Base-by-base conservation (phyloP, 306 rosid species). In the Albizia julibrissin region DNA sequence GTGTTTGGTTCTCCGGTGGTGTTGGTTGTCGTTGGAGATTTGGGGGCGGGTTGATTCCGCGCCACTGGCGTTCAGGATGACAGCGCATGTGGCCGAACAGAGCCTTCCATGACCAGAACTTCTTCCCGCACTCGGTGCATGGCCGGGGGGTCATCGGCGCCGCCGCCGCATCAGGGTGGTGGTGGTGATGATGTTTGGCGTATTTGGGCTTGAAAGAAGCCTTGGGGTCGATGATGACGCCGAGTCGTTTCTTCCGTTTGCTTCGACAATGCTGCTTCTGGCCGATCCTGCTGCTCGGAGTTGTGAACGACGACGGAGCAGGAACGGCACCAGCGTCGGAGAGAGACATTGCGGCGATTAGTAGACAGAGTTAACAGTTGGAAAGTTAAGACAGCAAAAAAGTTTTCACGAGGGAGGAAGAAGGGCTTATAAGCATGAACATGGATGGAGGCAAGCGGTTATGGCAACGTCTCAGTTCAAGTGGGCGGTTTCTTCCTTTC, bases 41-140 rank as follows among this genome's bases (percentile, higher is more conserved):
- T 0, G 83, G 72, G 0, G 97, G 98, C 2, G 98, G 97, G 27
- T 87, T 87, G 6, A 94, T 94, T 0, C 98, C 98, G 0, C 97
- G 88, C 98, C 98, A 94, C 18, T 84, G 84, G 1, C 97, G 97
- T 61, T 95, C 99, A 0, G 99, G 99, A 80, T 92, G 99, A 69
- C 97, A 95, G 8, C 98, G 86, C 99, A 95, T 95, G 88, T 95
- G 99, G 1, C 99, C 99, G 42, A 85, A 90, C 5, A 91, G 88
- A 6, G 99, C 99, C 83, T 95, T 95, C 89, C 88, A 85, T 0
- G 99, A 91, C 91, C 92, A 92, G 86, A 95, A 95, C 64, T 69
- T 85, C 87, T 85, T 90, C 0, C 94, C 96, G 16, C 99, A 95
- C 74, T 93, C 98, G 12, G 79, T 87, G 75, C 99, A 95, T 0